Evolutionary conservation across 768 basidiomycete genomes (phyloP).

Genomic region (Macrolepiota dolichaula): DNA sequence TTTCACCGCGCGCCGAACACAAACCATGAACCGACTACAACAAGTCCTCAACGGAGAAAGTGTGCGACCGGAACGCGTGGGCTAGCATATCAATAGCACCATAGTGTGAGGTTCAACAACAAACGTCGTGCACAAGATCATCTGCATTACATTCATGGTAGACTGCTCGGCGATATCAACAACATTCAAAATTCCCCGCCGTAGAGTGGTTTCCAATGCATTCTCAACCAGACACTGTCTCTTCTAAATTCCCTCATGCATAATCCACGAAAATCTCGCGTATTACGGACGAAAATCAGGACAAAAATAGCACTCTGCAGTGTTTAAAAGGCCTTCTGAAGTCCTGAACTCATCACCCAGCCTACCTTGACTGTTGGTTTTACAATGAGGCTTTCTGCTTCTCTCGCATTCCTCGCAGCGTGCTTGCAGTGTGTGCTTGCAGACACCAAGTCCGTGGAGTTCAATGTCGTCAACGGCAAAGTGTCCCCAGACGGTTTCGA

Average conservation of each 20-base stretch:
- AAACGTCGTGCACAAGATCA: too few relatives aligned
- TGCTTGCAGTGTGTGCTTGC: not conserved
- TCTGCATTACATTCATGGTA: too few relatives aligned
- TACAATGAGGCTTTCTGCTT: not conserved
- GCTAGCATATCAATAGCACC: not conserved
- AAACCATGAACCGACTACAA: not conserved
- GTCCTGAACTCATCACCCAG: not conserved
- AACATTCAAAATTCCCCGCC: not conserved
- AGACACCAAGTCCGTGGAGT: not conserved
- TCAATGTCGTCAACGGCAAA: conserved; percentile 37
- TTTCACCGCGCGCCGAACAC: not conserved
- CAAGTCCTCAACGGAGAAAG: not conserved
- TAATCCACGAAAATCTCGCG: too few relatives aligned
- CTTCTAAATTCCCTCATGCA: too few relatives aligned
- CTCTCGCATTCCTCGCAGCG: not conserved
- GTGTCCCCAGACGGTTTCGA: conserved; percentile 50
- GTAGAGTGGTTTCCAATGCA: not conserved
- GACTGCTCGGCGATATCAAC: not conserved
- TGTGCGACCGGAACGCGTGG: not conserved
- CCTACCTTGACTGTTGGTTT: not conserved
- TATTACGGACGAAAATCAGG: not conserved
- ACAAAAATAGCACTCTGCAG: not conserved
- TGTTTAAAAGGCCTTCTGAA: not conserved
- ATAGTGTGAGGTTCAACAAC: too few relatives aligned
- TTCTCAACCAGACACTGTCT: too few relatives aligned